Base-by-base conservation (phyloP, 2,329 filamentous ascomycete genomes). In the Corynespora cassiicola region DNA sequence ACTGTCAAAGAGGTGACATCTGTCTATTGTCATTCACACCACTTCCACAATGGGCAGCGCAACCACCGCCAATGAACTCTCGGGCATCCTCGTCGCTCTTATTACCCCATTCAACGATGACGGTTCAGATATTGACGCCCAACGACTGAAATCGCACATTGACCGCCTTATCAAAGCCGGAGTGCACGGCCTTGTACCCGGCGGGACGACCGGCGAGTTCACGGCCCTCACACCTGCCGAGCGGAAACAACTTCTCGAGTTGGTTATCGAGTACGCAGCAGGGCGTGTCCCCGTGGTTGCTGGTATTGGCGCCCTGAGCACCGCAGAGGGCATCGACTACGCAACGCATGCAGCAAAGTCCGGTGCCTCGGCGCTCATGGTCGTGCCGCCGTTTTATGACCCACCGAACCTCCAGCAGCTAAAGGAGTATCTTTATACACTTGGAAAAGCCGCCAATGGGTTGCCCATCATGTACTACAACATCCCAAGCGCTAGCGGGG, bases 401-500 rank as follows among this genome's bases (percentile, higher is more conserved):
- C 64, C 74, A 0, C 61, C 71, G 19, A 71, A 58, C 41, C 46
- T 73, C 14, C 56, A 61, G 12, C 63, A 74, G 28, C 59, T 77
- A 20, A 60, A 61, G 2, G 69, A 70, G 38, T n/a, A n/a, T n/a
- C n/a, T n/a, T n/a, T n/a, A n/a, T n/a, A n/a, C n/a, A n/a, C 44
- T 71, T 15, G 56, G 78, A 39, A 39, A 38, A 1, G 75, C 75
- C 23, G 69, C 59, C 0, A 70, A 66, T 3, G 56, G 63, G 1
- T 58, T 78, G 9, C 72, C 74, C 0, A 75, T 78, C 17, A 63
- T 77, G 44, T 78, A 72, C 58, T 78, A 78, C 58, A 76, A 78
- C 42, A 78, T 78, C 29, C 76, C 76, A 2, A 68, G 71, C 1
- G 76, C 75, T 0, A 71, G 61, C 14, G 75, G 76, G 0, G 34